Evolutionary conservation across 805 yeast species (phyloP).

Genomic region (Candida insectalens): DNA sequence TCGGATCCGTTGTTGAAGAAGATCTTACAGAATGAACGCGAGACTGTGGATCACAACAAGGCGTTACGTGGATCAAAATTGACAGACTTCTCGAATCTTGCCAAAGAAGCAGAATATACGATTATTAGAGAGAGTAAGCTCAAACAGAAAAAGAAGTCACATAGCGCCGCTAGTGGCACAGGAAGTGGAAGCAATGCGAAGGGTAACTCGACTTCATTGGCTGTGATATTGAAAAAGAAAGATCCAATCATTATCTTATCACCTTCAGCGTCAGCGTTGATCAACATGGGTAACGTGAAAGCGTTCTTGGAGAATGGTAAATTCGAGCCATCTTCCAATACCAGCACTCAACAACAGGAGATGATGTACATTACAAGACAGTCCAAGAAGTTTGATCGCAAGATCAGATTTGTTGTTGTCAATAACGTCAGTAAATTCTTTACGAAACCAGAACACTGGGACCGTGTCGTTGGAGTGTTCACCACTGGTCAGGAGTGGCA

Average conservation of each 20-base stretch:
- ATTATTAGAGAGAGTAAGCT: conserved; percentile 26
- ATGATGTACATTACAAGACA: conserved; percentile 44
- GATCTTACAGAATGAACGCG: conserved; percentile 35
- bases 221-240: conserved; percentile 16
- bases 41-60: conserved; percentile 31
- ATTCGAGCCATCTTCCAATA: conserved; percentile 33
- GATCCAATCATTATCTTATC: conserved; percentile 72
- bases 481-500: conserved; percentile 99
- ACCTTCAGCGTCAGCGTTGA: conserved; percentile 68
- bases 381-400: conserved; percentile 44
- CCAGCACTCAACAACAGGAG: conserved; percentile 18
- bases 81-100: conserved; percentile 57
- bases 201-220: conserved; percentile 1
- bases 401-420: conserved; percentile 66
- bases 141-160: not conserved
- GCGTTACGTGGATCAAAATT: conserved; percentile 50
- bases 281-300: conserved; percentile 57
- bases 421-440: conserved; percentile 81
- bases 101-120: conserved; percentile 54
- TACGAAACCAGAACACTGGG: conserved; percentile 96
- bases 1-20: conserved; percentile 42
- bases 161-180: not conserved
- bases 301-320: conserved; percentile 65
- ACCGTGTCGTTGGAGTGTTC: conserved; percentile 87
- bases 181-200: not conserved